A percentile compares a stretch with the other conserved stretches of the same genome.
These are phyloP conservation scores for Lipomyces orientalis DNA, from an alignment of 805 yeast species.

Conservation along the genomic window DNA sequence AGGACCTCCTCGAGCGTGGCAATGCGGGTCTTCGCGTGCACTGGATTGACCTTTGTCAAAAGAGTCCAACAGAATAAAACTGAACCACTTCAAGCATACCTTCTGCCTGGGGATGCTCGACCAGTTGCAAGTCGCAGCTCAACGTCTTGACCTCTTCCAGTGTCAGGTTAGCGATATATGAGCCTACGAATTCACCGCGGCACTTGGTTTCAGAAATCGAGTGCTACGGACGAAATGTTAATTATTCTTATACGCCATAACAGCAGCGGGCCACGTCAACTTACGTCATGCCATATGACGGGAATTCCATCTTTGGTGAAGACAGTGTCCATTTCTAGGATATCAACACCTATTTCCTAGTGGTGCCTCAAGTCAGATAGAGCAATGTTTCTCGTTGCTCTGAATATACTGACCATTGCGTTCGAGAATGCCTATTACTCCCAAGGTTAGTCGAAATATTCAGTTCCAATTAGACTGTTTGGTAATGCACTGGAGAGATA, in stretches of 20 bases:
- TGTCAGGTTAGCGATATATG: background rate
- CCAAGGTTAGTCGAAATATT: background rate
- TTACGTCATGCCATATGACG: background rate
- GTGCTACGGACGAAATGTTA: background rate
- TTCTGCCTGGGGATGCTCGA: background rate
- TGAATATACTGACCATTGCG: background rate
- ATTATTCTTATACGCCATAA: background rate
- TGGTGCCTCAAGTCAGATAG: background rate
- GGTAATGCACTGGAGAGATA: background rate
- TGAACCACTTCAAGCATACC: background rate
- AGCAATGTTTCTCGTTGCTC: background rate
- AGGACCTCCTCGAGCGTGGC: background rate
- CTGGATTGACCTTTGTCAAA: background rate
- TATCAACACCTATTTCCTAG: background rate
- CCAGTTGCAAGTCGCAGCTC: constrained; percentile 2
- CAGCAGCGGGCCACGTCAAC: background rate
- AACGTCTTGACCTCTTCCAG: background rate
- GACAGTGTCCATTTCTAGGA: background rate
- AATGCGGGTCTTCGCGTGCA: background rate
- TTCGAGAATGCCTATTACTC: background rate
- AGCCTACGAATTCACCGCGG: background rate
- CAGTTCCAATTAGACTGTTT: background rate
- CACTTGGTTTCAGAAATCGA: background rate
- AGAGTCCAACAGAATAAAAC: background rate
- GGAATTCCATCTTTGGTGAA: constrained; percentile 1